Conservation (phyloP, 2,329 filamentous ascomycete species). For the Rasamsonia emersonii region DNA sequence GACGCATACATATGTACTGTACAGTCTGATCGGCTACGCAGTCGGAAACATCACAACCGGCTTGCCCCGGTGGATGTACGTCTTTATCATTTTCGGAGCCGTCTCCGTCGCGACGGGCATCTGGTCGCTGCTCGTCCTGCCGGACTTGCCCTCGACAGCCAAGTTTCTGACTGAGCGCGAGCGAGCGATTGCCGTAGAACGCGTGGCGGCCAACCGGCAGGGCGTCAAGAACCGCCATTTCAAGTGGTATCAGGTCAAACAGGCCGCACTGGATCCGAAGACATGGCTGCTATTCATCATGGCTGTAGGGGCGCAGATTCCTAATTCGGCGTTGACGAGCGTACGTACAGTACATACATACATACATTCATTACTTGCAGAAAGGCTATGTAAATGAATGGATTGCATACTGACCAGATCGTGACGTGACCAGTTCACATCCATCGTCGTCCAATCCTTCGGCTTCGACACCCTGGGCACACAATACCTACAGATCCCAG, state of each 20-base stretch:
- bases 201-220: conserved; percentile 43
- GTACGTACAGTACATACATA: too few relatives aligned
- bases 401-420: too few relatives aligned
- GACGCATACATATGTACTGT: too few relatives aligned
- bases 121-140: conserved; percentile 29
- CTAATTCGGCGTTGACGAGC: conserved; percentile 49
- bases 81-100: conserved; percentile 48
- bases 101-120: conserved; percentile 30
- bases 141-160: conserved; percentile 38
- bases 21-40: conserved; percentile 46
- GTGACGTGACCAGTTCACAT: conserved; percentile 30
- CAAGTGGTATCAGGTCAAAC: conserved; percentile 38
- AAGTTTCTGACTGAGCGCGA: conserved; percentile 35
- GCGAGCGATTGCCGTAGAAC: conserved; percentile 42
- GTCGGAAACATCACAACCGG: conserved; percentile 50
- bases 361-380: background rate
- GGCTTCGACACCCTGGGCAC: conserved; percentile 43
- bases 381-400: background rate
- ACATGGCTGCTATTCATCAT: conserved; percentile 52
- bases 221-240: conserved; percentile 48
- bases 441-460: conserved; percentile 41
- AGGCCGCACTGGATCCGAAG: conserved; percentile 46
- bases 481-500: conserved; percentile 53
- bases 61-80: conserved; percentile 47
- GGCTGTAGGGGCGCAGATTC: conserved; percentile 46